phyloP scores from a whole-genome alignment of 1,284 basidiomycete genomes.

The Cerrena zonata region DNA sequence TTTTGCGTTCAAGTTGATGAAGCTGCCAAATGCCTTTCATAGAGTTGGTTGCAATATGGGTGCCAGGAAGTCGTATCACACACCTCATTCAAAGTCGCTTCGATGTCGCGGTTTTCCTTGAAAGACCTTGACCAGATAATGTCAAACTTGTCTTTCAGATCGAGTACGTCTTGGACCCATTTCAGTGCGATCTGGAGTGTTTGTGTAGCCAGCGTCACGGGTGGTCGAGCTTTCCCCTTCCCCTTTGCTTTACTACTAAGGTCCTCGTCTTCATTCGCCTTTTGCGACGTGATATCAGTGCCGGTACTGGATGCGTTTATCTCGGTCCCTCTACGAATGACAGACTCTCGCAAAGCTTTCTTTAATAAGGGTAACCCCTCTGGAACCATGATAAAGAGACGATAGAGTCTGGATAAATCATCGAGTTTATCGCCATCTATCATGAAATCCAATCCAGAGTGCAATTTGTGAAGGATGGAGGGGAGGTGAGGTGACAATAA shows the following conservation, averaged over 20 bases:
- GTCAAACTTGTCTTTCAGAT: constrained; percentile 90
- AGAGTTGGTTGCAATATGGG: constrained; percentile 4
- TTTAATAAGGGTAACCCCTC: constrained; percentile 65
- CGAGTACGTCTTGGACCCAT: constrained; percentile 92
- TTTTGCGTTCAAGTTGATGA: constrained; percentile 86
- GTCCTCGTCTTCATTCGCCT: constrained; percentile 30
- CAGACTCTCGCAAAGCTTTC: constrained; percentile 68
- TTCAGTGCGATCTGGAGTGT: constrained; percentile 63
- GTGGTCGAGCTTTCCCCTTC: constrained; percentile 59
- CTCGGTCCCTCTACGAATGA: constrained; percentile 72
- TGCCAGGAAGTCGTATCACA: constrained; percentile 13
- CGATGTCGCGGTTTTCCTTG: constrained; percentile 70
- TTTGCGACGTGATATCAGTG: constrained; percentile 32
- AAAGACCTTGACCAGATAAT: constrained; percentile 70
- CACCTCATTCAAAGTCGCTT: constrained; percentile 85
- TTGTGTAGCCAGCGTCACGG: constrained; percentile 38
- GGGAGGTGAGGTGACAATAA: constrained; percentile 77
- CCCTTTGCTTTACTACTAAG: constrained; percentile 35
- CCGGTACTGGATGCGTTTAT: constrained; percentile 55
- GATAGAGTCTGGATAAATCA: constrained; percentile 79
- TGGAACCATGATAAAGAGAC: constrained; percentile 70
- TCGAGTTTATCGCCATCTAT: constrained; percentile 75
- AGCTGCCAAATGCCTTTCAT: constrained; percentile 81
- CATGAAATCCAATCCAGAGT: constrained; percentile 85
- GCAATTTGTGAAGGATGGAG: constrained; percentile 73